Base-by-base conservation (phyloP, 225 moss, liverwort and hornwort genomes). In the Takakia lepidozioides region DNA sequence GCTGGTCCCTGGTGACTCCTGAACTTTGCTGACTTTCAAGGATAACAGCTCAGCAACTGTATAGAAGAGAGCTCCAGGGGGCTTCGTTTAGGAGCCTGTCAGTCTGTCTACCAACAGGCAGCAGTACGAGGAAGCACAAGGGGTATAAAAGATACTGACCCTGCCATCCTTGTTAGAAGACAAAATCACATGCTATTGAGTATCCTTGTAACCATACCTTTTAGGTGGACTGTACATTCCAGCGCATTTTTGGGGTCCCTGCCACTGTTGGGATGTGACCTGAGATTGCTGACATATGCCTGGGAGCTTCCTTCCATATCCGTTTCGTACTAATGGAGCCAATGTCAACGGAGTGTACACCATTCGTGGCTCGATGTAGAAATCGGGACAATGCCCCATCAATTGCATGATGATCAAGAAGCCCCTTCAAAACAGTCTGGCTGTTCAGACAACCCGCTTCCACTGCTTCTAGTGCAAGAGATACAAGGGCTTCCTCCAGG, bases 401-500 rank as follows among this genome's bases (percentile, higher is more conserved):
- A 57, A 93, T 57, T n/a, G 83, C 47, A 44, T 88, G 85, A 46
- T 81, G 73, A 47, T 83, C 71, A 45, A 59, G 48, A 30, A 93
- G 21, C 25, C 54, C 56, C 29, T 76, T 73, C 34, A 75, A 58
- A 24, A 88, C 72, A 43, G 67, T 75, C 59, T 84, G 81, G 62
- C 71, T 67, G 45, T 55, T 73, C 4, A 88, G 38, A 51, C 54
- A 74, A 41, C 81, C 79, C 44, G 75, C 73, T 58, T 86, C 78
- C 15, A 88, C 62, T 56, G 88, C 93, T 64, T 74, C 75, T 57
- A 69, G 61, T 39, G 75, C 73, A 38, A 93, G 76, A 24, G 65
- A 74, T 49, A 88, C 85, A 35, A 93, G 62, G 25, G 68, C 78
- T 53, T 83, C 58, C 63, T 93, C 93, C 51, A 93, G 15, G 49